A percentile compares a stretch with the other conserved stretches of the same genome.
Conservation (phyloP, 495 filamentous ascomycete genomes). For the Neurospora intermedia region DNA sequence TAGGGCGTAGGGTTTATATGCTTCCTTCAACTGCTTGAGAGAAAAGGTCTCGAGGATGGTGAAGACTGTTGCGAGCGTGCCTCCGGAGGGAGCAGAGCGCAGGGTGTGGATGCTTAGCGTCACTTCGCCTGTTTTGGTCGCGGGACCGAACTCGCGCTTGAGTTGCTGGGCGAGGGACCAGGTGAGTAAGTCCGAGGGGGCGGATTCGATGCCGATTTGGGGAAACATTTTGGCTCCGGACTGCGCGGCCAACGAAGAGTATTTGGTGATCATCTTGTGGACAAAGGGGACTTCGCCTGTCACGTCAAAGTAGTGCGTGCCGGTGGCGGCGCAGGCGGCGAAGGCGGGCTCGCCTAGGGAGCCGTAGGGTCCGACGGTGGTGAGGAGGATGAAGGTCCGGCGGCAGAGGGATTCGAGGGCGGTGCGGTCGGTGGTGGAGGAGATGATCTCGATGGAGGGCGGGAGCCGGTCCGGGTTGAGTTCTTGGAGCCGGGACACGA, state of each 20-base stretch:
- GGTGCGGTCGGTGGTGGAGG: conserved; percentile 42
- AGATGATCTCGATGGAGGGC: conserved; percentile 48
- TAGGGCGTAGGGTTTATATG: conserved; percentile 52
- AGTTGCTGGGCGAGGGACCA: conserved; percentile 58
- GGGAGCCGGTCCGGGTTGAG: conserved; percentile 60
- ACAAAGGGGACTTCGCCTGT: conserved; percentile 85
- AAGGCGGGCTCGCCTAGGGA: conserved; percentile 70
- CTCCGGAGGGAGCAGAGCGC: conserved; percentile 56
- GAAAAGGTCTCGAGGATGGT: conserved; percentile 53
- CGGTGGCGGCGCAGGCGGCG: conserved; percentile 75
- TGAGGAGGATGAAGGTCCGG: conserved; percentile 70
- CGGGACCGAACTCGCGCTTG: conserved; percentile 39
- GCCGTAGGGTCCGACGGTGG: conserved; percentile 77
- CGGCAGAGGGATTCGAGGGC: conserved; percentile 57
- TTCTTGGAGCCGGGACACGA: conserved; percentile 53
- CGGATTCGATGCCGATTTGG: conserved; percentile 76
- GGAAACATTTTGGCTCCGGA: conserved; percentile 81
- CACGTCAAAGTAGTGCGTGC: conserved; percentile 86
- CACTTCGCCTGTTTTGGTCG: conserved; percentile 45
- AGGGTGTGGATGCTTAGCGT: conserved; percentile 51
- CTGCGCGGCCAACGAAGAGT: conserved; percentile 60
- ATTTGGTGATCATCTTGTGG: conserved; percentile 66
- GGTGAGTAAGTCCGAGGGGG: conserved; percentile 68
- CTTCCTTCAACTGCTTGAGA: conserved; percentile 41
- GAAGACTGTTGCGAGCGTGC: conserved; percentile 57